Percentiles rank a stretch among this genome's conserved stretches.
Conservation (phyloP, 2,329 filamentous ascomycete species). For the Aspergillus piperis region DNA sequence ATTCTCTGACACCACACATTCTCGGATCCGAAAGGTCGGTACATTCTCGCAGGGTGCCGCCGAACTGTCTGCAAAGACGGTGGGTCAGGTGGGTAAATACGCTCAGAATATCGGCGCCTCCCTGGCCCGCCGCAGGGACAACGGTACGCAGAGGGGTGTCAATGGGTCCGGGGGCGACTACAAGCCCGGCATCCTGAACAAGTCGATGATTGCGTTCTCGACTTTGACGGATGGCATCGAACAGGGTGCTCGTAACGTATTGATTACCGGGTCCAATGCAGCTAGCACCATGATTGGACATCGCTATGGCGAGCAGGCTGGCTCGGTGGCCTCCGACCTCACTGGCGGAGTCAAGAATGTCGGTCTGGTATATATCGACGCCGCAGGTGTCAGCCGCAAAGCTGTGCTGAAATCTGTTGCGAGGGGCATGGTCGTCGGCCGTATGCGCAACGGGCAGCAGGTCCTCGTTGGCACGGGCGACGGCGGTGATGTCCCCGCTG, state of each 20-base stretch:
- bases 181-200: conserved; percentile 92
- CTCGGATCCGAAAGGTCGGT: conserved; percentile 84
- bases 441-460: conserved; percentile 51
- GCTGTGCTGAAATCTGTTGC: conserved; percentile 93
- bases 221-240: conserved; percentile 94
- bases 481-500: conserved; percentile 40
- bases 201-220: conserved; percentile 92
- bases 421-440: conserved; percentile 76
- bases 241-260: conserved; percentile 75
- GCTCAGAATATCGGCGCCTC: conserved; percentile 88
- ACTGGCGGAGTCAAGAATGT: conserved; percentile 93
- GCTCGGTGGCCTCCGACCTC: conserved; percentile 71
- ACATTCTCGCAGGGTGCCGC: conserved; percentile 80
- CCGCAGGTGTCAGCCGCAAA: conserved; percentile 83
- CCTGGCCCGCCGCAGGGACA: conserved; percentile 64
- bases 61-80: conserved; percentile 78
- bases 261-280: conserved; percentile 73
- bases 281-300: conserved; percentile 86
- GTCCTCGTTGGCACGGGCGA: conserved; percentile 51
- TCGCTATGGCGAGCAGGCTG: conserved; percentile 83
- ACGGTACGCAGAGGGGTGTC: conserved; percentile 58
- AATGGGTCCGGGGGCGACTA: conserved; percentile 74
- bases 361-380: conserved; percentile 94
- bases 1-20: conserved; percentile 82
- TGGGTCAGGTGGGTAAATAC: conserved; percentile 77